Conservation (phyloP, 2,329 filamentous ascomycete genomes). For the Magnaporthiopsis incrustans region DNA sequence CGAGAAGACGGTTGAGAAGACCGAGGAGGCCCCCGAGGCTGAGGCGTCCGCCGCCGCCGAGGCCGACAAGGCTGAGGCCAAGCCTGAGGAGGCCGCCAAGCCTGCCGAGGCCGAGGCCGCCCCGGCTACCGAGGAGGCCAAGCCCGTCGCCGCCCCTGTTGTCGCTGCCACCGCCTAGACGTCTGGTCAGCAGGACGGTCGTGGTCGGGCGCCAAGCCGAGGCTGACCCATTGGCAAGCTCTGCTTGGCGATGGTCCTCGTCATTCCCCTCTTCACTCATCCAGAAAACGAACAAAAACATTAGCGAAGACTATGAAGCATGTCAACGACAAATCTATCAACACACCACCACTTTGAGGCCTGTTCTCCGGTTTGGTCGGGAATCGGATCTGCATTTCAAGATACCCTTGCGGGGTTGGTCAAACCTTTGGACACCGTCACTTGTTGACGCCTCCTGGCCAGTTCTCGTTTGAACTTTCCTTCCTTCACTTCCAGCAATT, state of each 20-base stretch:
- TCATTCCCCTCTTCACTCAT: slow-evolving; percentile 10
- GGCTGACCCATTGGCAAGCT: slow-evolving; percentile 9
- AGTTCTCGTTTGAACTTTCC: slow-evolving; percentile 1
- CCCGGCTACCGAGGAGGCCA: slow-evolving; percentile 29
- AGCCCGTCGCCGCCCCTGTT: slow-evolving; percentile 34
- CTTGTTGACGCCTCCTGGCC: background rate
- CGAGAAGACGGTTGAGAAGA: slow-evolving; percentile 32
- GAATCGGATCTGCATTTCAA: slow-evolving; percentile 50
- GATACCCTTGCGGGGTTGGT: slow-evolving; percentile 41
- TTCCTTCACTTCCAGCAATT: background rate
- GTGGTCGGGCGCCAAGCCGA: background rate
- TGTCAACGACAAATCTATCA: background rate
- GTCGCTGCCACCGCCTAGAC: slow-evolving; percentile 46
- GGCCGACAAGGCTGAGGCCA: slow-evolving; percentile 21
- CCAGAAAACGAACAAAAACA: background rate
- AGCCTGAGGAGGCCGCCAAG: slow-evolving; percentile 12
- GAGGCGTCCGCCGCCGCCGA: slow-evolving; percentile 26
- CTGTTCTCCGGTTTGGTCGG: slow-evolving; percentile 27
- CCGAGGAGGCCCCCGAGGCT: slow-evolving; percentile 31
- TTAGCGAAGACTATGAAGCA: background rate
- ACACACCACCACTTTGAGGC: background rate
- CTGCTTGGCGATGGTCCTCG: slow-evolving; percentile 2
- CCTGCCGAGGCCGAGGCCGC: slow-evolving; percentile 22
- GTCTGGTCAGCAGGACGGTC: slow-evolving; percentile 6
- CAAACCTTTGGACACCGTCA: background rate